A percentile compares a stretch with the other conserved stretches of the same genome.
These are phyloP conservation scores for Porcisia hertigi DNA, from an alignment of 208 protist genomes.

Conservation along the genomic window DNA sequence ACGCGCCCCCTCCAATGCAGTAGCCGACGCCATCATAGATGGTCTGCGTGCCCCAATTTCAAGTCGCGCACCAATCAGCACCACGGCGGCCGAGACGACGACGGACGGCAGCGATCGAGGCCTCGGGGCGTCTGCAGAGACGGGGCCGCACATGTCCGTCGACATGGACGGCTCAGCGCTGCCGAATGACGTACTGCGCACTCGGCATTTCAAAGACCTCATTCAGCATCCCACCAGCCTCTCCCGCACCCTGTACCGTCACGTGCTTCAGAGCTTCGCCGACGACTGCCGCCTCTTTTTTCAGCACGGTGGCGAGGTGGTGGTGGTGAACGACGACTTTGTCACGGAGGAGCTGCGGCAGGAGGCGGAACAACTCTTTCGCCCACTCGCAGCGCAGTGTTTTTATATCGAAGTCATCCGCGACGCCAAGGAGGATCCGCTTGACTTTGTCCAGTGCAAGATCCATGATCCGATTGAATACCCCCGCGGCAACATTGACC, in stretches of 20 bases:
- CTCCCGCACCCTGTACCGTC: slow-evolving; percentile 61
- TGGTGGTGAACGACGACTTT: slow-evolving; percentile 90
- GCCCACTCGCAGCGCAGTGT: slow-evolving; percentile 48
- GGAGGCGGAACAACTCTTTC: slow-evolving; percentile 69
- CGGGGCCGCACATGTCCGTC: not conserved
- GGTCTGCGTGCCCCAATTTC: not conserved
- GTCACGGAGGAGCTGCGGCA: slow-evolving; percentile 68
- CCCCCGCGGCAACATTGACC: slow-evolving; percentile 35
- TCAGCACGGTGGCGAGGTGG: slow-evolving; percentile 71
- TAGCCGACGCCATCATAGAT: not conserved
- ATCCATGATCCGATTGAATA: slow-evolving; percentile 71
- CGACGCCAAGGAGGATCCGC: slow-evolving; percentile 38
- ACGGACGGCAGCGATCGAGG: slow-evolving; percentile 2
- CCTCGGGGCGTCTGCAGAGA: slow-evolving; percentile 7
- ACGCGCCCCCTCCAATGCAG: not conserved
- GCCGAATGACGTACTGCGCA: slow-evolving; percentile 35
- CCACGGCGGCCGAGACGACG: not conserved
- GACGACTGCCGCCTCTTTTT: slow-evolving; percentile 74
- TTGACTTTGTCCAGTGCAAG: slow-evolving; percentile 68
- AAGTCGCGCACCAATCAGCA: not conserved
- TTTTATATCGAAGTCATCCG: slow-evolving; percentile 88
- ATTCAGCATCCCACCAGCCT: slow-evolving; percentile 52
- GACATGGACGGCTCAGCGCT: slow-evolving; percentile 6
- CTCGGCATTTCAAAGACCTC: slow-evolving; percentile 68
- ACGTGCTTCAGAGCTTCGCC: slow-evolving; percentile 63